phyloP scores from a whole-genome alignment of 148 eudicot species.

The Cornus suecica region DNA sequence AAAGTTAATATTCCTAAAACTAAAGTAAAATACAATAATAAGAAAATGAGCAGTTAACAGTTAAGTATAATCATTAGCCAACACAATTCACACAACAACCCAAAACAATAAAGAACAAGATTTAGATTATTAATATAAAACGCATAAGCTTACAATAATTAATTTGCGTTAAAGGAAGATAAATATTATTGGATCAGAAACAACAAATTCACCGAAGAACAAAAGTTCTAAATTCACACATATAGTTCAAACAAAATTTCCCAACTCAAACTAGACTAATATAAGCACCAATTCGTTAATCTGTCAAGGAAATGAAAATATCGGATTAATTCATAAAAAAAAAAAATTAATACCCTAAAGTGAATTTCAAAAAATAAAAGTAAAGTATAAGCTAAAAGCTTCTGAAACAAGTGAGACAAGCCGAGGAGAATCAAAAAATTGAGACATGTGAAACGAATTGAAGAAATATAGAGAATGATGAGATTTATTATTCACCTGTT shows the following conservation, averaged over 20 bases:
- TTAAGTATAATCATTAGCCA: not conserved
- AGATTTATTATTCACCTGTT: conserved; percentile 50
- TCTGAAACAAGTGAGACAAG: not conserved
- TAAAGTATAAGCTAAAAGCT: not conserved
- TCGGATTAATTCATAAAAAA: too few relatives aligned
- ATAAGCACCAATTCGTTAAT: not conserved
- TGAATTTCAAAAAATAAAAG: not conserved
- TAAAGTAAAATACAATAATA: too few relatives aligned
- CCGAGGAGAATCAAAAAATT: not conserved
- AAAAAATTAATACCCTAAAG: not conserved
- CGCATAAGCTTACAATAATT: not conserved
- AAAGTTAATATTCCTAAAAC: too few relatives aligned
- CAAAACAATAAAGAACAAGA: not conserved
- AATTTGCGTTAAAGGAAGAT: not conserved
- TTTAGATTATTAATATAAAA: not conserved
- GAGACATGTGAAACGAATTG: not conserved
- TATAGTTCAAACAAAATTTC: too few relatives aligned
- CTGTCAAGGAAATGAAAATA: not conserved
- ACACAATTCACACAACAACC: not conserved
- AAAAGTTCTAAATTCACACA: not conserved
- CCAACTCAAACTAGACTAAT: too few relatives aligned
- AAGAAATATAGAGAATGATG: not conserved
- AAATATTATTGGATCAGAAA: not conserved
- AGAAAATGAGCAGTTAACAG: not conserved
- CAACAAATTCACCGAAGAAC: not conserved